A percentile compares a stretch with the other conserved stretches of the same genome.
These are phyloP conservation scores for Aspergillus chevalieri DNA, from an alignment of 2,329 filamentous ascomycete genomes.

Conservation along the genomic window DNA sequence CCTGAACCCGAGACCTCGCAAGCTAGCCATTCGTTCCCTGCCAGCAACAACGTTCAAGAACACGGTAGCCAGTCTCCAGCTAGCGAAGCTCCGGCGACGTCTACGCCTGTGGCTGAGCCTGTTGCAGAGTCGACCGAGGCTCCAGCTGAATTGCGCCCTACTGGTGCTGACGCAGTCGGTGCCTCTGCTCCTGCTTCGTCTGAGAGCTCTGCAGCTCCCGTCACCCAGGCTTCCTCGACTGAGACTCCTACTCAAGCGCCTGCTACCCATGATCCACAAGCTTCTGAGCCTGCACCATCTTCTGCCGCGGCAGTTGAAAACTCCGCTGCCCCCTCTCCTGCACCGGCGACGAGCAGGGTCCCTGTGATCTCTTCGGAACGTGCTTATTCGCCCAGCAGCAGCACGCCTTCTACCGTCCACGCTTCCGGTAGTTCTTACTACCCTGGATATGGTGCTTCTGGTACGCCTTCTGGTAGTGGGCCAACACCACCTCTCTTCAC, in stretches of 20 bases:
- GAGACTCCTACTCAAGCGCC: not conserved
- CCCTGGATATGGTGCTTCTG: not conserved
- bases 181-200: not conserved
- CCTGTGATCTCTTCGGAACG: not conserved
- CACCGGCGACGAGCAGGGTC: not conserved
- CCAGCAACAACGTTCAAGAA: too few relatives aligned
- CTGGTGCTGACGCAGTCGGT: not conserved
- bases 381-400: not conserved
- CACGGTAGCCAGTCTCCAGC: not conserved
- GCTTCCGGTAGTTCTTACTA: too few relatives aligned
- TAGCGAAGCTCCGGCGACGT: not conserved
- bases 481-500: slow-evolving; percentile 18
- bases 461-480: slow-evolving; percentile 1
- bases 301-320: not conserved
- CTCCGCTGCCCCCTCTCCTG: too few relatives aligned
- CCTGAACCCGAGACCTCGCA: not conserved
- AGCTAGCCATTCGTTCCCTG: not conserved
- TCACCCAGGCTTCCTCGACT: not conserved
- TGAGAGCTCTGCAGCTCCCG: not conserved
- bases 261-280: not conserved
- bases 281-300: not conserved
- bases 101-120: not conserved
- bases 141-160: not conserved
- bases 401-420: not conserved
- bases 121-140: not conserved